A percentile compares a stretch with the other conserved stretches of the same genome.
phyloP scores from a whole-genome alignment of 78 protist genomes.

The Polysphondylium violaceum region DNA sequence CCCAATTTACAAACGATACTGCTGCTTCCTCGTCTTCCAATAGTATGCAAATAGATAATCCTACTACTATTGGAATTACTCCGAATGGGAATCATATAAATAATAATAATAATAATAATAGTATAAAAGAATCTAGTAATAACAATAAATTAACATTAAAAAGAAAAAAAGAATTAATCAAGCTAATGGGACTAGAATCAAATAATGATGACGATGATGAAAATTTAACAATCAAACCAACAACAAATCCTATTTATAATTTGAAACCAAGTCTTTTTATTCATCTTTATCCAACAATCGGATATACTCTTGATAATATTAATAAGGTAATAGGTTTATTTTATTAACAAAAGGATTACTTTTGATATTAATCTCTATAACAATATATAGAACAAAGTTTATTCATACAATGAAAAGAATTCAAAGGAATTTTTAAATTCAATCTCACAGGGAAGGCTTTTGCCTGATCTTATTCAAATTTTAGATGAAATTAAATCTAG shows the following conservation, averaged over 20 bases:
- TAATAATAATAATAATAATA: neutral
- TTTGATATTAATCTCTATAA: neutral
- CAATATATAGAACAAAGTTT: slow-evolving; percentile 38
- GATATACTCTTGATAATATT: slow-evolving; percentile 43
- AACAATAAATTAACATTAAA: neutral
- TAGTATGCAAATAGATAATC: too few relatives aligned
- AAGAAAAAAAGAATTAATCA: neutral
- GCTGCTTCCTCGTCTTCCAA: too few relatives aligned
- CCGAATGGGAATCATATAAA: neutral
- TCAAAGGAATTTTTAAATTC: slow-evolving; percentile 44
- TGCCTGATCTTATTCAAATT: slow-evolving; percentile 47
- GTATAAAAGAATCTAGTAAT: neutral
- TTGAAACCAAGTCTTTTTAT: slow-evolving; percentile 34
- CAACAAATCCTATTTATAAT: neutral
- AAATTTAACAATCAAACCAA: too few relatives aligned
- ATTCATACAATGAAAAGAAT: slow-evolving; percentile 35
- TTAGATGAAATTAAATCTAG: slow-evolving; percentile 28
- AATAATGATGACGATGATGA: neutral
- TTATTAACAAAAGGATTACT: neutral
- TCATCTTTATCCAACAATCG: slow-evolving; percentile 20
- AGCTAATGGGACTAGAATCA: neutral
- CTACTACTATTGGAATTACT: neutral
- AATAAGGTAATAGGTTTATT: slow-evolving; percentile 15
- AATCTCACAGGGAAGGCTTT: slow-evolving; percentile 36
- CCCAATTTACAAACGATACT: neutral